phyloP scores from a whole-genome alignment of 2,329 filamentous ascomycete species.

The Penicillium sp. region DNA sequence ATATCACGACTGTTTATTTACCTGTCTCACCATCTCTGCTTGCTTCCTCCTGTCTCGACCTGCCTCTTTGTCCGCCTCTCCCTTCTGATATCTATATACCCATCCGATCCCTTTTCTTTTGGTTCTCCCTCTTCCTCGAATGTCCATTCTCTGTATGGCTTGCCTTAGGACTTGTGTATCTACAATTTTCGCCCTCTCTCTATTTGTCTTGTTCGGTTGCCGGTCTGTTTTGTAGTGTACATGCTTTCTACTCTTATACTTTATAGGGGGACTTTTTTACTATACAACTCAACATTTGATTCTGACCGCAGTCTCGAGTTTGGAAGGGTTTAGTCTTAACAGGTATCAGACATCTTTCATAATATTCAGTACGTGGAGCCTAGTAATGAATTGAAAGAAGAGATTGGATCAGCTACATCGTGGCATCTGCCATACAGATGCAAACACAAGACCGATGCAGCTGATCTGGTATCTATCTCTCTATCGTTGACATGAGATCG shows the following conservation, averaged over 20 bases:
- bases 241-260: conserved; percentile 1
- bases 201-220: neutral
- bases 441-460: neutral
- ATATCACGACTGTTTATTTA: conserved; percentile 5
- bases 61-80: neutral
- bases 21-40: conserved; percentile 1
- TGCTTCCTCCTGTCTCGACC: conserved; percentile 6
- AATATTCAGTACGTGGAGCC: neutral
- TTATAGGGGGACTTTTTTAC: neutral
- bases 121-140: neutral
- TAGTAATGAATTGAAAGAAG: conserved; percentile 2
- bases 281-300: neutral
- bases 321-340: neutral
- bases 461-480: conserved; percentile 14
- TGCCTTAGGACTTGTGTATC: conserved; percentile 20
- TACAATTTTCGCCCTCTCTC: conserved; percentile 12
- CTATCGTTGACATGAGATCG: conserved; percentile 13
- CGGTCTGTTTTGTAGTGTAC: conserved; percentile 14
- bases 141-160: conserved; percentile 14
- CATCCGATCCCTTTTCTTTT: conserved; percentile 19
- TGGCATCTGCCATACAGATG: neutral
- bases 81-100: conserved; percentile 23
- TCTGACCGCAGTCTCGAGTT: neutral
- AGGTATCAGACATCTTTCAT: neutral
- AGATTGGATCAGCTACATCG: conserved; percentile 9